phyloP scores from a whole-genome alignment of 1,139 yeast genomes.

The Suhomyces yuchorum region DNA sequence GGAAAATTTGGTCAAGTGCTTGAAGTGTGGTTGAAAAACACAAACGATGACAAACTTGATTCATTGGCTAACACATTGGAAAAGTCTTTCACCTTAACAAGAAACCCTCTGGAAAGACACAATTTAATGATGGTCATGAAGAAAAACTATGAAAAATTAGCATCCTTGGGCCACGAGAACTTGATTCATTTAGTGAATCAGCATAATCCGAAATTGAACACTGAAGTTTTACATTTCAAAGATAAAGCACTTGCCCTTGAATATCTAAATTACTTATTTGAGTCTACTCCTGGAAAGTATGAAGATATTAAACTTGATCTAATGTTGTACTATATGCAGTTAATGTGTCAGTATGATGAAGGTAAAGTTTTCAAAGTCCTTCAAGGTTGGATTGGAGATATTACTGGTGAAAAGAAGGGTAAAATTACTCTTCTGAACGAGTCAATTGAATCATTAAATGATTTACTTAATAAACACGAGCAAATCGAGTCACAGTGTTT shows the following conservation, averaged over 20 bases:
- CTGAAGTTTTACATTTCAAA: conserved; percentile 30
- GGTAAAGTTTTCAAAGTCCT: conserved; percentile 21
- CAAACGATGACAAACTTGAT: conserved; percentile 9
- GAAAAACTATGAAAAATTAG: conserved; percentile 39
- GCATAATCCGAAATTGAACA: conserved; percentile 42
- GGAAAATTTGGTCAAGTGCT: conserved; percentile 53
- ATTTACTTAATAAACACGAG: conserved; percentile 24
- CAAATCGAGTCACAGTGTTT: conserved; percentile 37
- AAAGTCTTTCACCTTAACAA: conserved; percentile 39
- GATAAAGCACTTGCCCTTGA: conserved; percentile 26
- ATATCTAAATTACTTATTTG: conserved; percentile 32
- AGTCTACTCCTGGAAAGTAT: background rate
- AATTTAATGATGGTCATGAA: conserved; percentile 38
- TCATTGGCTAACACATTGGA: conserved; percentile 34
- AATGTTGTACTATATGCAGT: conserved; percentile 32
- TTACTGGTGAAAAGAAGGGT: conserved; percentile 11
- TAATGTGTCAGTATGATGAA: conserved; percentile 24
- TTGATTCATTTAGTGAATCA: conserved; percentile 41
- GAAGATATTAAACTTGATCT: conserved; percentile 17
- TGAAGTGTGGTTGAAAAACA: conserved; percentile 35
- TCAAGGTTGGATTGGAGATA: conserved; percentile 9
- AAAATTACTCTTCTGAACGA: no score
- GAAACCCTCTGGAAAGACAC: conserved; percentile 32
- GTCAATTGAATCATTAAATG: background rate
- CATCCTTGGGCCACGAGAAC: conserved; percentile 35